These are phyloP conservation scores for Calocybe gangraenosa DNA, from an alignment of 768 basidiomycete species.

Conservation along the genomic window DNA sequence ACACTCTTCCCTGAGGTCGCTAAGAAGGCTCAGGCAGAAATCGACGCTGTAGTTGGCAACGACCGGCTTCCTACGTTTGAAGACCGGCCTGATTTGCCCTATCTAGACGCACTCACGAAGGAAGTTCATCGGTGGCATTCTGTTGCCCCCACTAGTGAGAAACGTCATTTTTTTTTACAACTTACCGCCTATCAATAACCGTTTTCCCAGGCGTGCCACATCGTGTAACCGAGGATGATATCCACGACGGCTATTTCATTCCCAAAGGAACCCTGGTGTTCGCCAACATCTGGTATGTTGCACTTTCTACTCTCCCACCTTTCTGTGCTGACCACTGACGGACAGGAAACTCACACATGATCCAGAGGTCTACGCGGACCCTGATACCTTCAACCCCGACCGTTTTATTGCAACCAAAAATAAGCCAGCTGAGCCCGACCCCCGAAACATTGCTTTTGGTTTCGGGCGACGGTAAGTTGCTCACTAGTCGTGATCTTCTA, in stretches of 20 bases:
- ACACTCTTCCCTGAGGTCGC: constrained; percentile 42
- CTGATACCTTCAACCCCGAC: background rate
- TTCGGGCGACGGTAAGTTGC: constrained; percentile 57
- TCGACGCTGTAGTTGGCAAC: constrained; percentile 36
- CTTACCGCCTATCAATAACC: constrained; percentile 1
- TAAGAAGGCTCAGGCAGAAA: constrained; percentile 46
- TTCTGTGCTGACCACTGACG: constrained; percentile 11
- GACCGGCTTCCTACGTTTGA: constrained; percentile 32
- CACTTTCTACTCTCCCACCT: background rate
- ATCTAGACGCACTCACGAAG: constrained; percentile 37
- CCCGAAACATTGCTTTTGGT: constrained; percentile 60
- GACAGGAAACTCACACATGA: background rate
- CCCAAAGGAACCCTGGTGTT: constrained; percentile 22
- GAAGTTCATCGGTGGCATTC: constrained; percentile 42
- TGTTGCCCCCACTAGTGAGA: constrained; percentile 3
- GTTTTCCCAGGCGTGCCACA: constrained; percentile 21
- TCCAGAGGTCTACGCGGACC: background rate
- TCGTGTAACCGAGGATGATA: constrained; percentile 22
- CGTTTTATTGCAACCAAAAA: constrained; percentile 26
- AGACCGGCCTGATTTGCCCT: constrained; percentile 44
- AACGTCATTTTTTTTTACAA: background rate
- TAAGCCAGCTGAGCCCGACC: constrained; percentile 47
- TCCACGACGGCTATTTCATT: constrained; percentile 20
- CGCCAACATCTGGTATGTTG: constrained; percentile 21
- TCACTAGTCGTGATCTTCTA: constrained; percentile 1